Conservation (phyloP, 202 grass and related monocot species). For the Digitaria exilis region DNA sequence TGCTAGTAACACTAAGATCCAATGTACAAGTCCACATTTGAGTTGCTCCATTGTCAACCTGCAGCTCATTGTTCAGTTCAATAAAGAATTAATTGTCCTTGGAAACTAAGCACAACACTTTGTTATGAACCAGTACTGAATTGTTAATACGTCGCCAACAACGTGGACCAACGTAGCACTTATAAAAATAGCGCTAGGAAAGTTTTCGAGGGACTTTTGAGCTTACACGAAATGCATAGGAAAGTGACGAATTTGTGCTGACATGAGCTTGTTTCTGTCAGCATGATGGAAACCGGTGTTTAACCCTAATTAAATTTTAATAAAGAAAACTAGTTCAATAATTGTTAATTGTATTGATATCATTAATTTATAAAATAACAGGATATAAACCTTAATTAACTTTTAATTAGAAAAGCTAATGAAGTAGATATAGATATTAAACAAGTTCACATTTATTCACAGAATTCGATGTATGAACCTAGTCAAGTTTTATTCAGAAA, state of each 20-base stretch:
- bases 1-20: too few species aligned
- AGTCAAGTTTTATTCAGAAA: too few species aligned
- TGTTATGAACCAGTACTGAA: not conserved
- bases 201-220: not conserved
- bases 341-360: too few species aligned
- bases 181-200: not conserved
- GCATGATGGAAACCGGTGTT: not conserved
- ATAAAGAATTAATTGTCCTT: not conserved
- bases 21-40: too few species aligned
- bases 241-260: not conserved
- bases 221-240: not conserved
- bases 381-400: too few species aligned
- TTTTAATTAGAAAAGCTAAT: too few species aligned
- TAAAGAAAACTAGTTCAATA: too few species aligned
- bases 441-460: too few species aligned
- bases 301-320: too few species aligned
- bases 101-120: not conserved
- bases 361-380: too few species aligned
- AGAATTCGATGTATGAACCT: too few species aligned
- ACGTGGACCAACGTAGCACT: not conserved
- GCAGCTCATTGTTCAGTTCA: not conserved
- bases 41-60: not conserved
- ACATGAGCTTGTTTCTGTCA: conserved; percentile 13
- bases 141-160: not conserved
- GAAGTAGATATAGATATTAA: too few species aligned